These are phyloP conservation scores for Fusarium sublunatum DNA, from an alignment of 2,329 filamentous ascomycete species.

Conservation along the genomic window DNA sequence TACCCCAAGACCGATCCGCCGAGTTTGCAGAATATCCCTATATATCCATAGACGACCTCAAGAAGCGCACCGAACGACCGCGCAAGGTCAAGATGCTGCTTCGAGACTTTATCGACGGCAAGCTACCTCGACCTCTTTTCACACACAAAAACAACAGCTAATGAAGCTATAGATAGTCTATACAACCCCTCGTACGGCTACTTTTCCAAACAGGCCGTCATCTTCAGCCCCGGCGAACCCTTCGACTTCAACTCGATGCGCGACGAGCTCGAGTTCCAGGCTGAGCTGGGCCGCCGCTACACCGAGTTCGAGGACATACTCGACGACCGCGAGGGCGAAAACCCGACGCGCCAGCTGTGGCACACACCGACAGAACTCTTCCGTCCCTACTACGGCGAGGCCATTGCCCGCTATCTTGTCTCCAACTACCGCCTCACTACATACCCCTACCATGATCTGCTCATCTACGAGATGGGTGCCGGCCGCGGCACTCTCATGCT, in stretches of 20 bases:
- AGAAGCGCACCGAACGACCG: slow-evolving; percentile 78
- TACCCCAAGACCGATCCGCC: slow-evolving; percentile 79
- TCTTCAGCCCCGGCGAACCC: slow-evolving; percentile 91
- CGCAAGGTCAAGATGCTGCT: slow-evolving; percentile 95
- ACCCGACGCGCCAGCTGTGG: slow-evolving; percentile 89
- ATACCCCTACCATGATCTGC: slow-evolving; percentile 95
- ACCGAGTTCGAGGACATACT: slow-evolving; percentile 89
- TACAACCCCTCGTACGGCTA: slow-evolving; percentile 97
- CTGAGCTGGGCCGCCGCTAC: slow-evolving; percentile 80
- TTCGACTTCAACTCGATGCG: slow-evolving; percentile 86
- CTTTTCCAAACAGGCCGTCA: slow-evolving; percentile 95
- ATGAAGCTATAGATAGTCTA: slow-evolving; percentile 74
- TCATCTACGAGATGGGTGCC: slow-evolving; percentile 99
- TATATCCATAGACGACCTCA: slow-evolving; percentile 84
- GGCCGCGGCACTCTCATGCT: slow-evolving; percentile 98
- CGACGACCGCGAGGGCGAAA: slow-evolving; percentile 73
- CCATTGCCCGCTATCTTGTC: slow-evolving; percentile 94
- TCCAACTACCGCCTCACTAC: slow-evolving; percentile 94
- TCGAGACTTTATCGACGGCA: slow-evolving; percentile 96
- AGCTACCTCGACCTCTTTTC: slow-evolving; percentile 34
- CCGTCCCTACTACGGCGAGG: slow-evolving; percentile 94
- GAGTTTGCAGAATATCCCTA: slow-evolving; percentile 86
- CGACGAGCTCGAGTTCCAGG: slow-evolving; percentile 88
- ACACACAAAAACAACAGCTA: slow-evolving; percentile 36
- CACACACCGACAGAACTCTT: slow-evolving; percentile 98